Conservation (phyloP, 129 eudicot genomes). For the Glebionis coronaria region DNA sequence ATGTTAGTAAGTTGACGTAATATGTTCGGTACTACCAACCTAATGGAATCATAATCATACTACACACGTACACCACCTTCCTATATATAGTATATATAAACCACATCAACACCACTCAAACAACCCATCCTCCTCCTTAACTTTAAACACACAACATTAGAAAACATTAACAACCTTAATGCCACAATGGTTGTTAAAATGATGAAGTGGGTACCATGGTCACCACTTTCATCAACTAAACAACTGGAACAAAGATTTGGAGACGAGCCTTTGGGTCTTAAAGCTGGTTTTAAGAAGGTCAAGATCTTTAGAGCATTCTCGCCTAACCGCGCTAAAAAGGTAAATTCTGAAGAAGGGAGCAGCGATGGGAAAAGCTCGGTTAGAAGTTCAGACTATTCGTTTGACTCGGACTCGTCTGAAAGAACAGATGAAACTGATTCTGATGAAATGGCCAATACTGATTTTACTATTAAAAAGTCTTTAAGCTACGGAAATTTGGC, state of each 20-base stretch:
- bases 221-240: conserved; percentile 44
- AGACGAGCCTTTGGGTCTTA: too few species aligned
- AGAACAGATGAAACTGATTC: too few species aligned
- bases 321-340: background rate
- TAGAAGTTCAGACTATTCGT: background rate
- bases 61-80: too few species aligned
- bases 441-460: too few species aligned
- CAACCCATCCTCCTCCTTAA: conserved; percentile 8
- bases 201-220: conserved; percentile 77
- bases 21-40: too few species aligned
- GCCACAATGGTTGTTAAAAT: conserved; percentile 46
- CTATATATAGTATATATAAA: conserved; percentile 11
- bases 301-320: conserved; percentile 46
- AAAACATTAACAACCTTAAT: background rate
- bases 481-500: too few species aligned
- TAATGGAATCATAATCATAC: too few species aligned
- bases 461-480: too few species aligned
- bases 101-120: background rate
- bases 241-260: conserved; percentile 33
- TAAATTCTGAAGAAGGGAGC: background rate
- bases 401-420: background rate
- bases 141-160: conserved; percentile 16
- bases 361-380: too few species aligned
- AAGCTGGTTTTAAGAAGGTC: background rate
- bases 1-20: too few species aligned